These are phyloP conservation scores for Rhizophora mangle DNA, from an alignment of 345 rosid species.

Conservation along the genomic window DNA sequence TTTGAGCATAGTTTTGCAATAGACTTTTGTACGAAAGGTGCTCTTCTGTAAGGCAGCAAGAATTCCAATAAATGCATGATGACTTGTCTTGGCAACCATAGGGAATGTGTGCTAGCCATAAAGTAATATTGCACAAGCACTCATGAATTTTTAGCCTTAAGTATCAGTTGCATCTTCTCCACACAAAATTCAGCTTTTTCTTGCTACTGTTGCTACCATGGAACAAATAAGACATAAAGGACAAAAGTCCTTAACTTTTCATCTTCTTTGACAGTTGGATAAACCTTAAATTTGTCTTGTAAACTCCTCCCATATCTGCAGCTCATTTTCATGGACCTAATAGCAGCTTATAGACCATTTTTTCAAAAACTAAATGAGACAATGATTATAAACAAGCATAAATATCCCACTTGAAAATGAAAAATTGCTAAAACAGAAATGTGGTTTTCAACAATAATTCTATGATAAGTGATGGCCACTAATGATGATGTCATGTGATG, in stretches of 20 bases:
- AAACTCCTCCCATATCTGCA: not conserved
- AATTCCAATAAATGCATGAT: not conserved
- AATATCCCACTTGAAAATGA: no score
- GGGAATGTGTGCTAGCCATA: not conserved
- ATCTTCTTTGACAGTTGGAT: not conserved
- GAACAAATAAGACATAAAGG: not conserved
- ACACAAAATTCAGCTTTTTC: not conserved
- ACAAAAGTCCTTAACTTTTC: not conserved
- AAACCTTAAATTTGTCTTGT: no score
- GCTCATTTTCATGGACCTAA: no score
- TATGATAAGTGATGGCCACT: no score
- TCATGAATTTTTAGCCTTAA: not conserved
- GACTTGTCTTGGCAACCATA: not conserved
- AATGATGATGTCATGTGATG: no score
- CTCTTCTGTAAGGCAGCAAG: slow-evolving; percentile 17
- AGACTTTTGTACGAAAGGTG: slow-evolving; percentile 41
- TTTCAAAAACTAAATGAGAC: no score
- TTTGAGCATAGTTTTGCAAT: slow-evolving; percentile 47
- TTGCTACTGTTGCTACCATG: not conserved
- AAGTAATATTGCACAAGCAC: not conserved
- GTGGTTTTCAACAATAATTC: no score
- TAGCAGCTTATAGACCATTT: no score
- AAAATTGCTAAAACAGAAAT: no score
- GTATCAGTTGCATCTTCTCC: not conserved
- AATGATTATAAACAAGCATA: no score